Conservation (phyloP, 176 grass and related monocot genomes). For the Thalia dealbata region DNA sequence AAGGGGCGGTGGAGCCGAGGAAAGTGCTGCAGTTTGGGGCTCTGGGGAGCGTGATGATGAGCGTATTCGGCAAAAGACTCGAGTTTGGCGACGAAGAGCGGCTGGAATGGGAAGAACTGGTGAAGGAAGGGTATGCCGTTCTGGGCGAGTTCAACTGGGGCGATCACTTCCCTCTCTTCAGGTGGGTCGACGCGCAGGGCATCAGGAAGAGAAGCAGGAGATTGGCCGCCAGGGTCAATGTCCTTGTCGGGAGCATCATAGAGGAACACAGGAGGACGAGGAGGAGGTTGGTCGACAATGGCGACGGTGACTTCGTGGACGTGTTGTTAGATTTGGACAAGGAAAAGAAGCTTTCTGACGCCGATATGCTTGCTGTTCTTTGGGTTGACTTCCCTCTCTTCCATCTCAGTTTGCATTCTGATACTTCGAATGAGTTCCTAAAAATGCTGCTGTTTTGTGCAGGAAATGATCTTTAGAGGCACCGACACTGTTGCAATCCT, state of each 20-base stretch:
- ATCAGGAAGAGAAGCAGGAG: slow-evolving; percentile 26
- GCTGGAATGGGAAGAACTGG: slow-evolving; percentile 21
- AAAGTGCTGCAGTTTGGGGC: slow-evolving; percentile 26
- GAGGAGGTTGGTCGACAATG: neutral
- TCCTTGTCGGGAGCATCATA: slow-evolving; percentile 23
- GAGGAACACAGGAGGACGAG: slow-evolving; percentile 15
- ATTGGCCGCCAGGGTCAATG: slow-evolving; percentile 14
- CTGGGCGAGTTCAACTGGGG: slow-evolving; percentile 37
- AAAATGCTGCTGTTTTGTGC: neutral
- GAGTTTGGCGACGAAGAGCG: slow-evolving; percentile 23
- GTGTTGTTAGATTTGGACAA: slow-evolving; percentile 16
- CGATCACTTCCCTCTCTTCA: slow-evolving; percentile 28
- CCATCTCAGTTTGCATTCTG: neutral
- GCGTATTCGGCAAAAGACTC: slow-evolving; percentile 27
- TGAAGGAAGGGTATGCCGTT: slow-evolving; percentile 28
- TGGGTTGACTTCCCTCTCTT: neutral
- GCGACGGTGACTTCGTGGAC: slow-evolving; percentile 22
- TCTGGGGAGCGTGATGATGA: slow-evolving; percentile 28
- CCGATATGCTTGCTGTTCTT: slow-evolving; percentile 13
- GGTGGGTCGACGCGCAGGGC: slow-evolving; percentile 30
- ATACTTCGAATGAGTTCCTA: too few relatives aligned
- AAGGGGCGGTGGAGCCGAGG: slow-evolving; percentile 21
- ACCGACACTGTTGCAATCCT: slow-evolving; percentile 9
- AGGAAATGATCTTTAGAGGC: slow-evolving; percentile 18
- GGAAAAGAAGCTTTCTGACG: neutral